Percentiles rank a stretch among this genome's conserved stretches.
Evolutionary conservation across 176 grass and related monocot species (phyloP).

Genomic region (Lolium multiflorum): DNA sequence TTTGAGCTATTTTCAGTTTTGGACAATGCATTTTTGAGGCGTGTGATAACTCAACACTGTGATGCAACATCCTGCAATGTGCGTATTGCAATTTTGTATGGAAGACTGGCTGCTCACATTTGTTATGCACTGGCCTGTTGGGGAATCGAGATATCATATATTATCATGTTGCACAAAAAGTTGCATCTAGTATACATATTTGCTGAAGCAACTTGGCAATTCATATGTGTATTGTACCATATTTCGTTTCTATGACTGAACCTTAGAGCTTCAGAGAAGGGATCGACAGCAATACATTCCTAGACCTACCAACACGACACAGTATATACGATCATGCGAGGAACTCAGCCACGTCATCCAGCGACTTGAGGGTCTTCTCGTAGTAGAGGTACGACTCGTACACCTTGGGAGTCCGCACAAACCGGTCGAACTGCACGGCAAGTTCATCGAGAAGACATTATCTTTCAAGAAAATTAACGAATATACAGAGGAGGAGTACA

Average conservation of each 20-base stretch:
- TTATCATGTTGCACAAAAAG: not conserved
- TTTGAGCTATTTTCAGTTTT: too few species aligned
- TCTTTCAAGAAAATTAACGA: not conserved
- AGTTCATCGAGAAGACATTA: not conserved
- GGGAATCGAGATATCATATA: not conserved
- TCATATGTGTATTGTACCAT: not conserved
- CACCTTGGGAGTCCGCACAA: constrained; percentile 81
- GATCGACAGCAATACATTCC: not conserved
- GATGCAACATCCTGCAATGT: not conserved
- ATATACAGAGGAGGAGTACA: not conserved
- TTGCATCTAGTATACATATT: not conserved
- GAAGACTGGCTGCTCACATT: not conserved
- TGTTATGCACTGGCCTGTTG: not conserved
- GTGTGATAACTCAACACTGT: not conserved
- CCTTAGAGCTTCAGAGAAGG: not conserved
- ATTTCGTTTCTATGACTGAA: not conserved
- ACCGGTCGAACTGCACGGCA: constrained; percentile 69
- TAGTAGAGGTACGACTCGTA: constrained; percentile 95
- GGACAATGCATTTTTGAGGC: too few species aligned
- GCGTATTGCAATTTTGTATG: not conserved
- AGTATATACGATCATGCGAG: constrained; percentile 51
- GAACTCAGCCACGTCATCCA: constrained; percentile 75
- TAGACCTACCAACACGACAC: not conserved
- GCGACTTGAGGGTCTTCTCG: constrained; percentile 86
- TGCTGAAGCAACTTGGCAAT: not conserved